Evolutionary conservation across 1,284 basidiomycete species (phyloP).

Genomic region (Cryptococcus neoformans): DNA sequence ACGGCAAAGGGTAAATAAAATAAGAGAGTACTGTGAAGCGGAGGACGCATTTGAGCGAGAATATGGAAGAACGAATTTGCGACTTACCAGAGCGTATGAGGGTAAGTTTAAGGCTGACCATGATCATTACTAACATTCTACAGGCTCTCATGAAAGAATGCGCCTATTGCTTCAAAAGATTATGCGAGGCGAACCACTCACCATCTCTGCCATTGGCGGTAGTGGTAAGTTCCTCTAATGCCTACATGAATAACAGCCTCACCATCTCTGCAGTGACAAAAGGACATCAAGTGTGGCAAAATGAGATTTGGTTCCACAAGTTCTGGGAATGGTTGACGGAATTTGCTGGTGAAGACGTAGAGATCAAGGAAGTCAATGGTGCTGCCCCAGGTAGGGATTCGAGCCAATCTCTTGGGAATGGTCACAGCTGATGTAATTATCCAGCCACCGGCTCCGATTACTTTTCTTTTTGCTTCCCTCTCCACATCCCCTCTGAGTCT

Average conservation of each 20-base stretch:
- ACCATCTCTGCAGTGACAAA: slow-evolving; percentile 31
- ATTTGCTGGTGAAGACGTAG: slow-evolving; percentile 22
- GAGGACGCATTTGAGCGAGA: slow-evolving; percentile 30
- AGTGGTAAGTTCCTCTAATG: slow-evolving; percentile 32
- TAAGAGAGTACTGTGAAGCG: slow-evolving; percentile 18
- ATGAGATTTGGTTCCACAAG: slow-evolving; percentile 40
- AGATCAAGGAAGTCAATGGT: slow-evolving; percentile 35
- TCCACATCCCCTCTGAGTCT: slow-evolving; percentile 40
- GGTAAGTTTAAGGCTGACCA: slow-evolving; percentile 25
- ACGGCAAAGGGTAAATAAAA: slow-evolving; percentile 11
- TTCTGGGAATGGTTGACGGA: slow-evolving; percentile 38
- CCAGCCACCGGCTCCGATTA: slow-evolving; percentile 47
- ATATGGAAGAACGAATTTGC: slow-evolving; percentile 40
- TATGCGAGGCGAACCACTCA: slow-evolving; percentile 37
- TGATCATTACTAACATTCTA: background rate
- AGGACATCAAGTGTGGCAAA: slow-evolving; percentile 36
- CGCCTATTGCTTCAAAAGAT: slow-evolving; percentile 35
- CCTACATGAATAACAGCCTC: background rate
- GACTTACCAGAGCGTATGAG: slow-evolving; percentile 40
- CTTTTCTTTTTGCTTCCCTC: slow-evolving; percentile 47
- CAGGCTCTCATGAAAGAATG: slow-evolving; percentile 33
- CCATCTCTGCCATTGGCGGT: slow-evolving; percentile 41
- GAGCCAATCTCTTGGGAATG: background rate
- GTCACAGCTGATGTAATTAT: background rate
- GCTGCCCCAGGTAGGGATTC: slow-evolving; percentile 37